Base-by-base conservation (phyloP, 2,329 filamentous ascomycete species). In the Pyrenophora teres region DNA sequence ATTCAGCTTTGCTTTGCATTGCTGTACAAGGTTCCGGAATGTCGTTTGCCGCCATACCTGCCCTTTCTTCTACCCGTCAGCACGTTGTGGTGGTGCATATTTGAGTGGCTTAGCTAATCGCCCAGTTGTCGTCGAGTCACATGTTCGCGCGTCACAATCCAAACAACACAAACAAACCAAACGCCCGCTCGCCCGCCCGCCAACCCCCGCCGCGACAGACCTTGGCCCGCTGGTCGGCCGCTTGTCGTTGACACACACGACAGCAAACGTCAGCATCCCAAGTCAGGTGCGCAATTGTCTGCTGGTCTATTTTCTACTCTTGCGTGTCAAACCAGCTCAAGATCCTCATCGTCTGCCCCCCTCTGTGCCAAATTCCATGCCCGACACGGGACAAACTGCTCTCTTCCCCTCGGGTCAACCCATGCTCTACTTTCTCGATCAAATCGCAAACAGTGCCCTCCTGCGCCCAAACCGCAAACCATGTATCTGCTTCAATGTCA, bases 121-220 rank as follows among this genome's bases (percentile, higher is more conserved):
- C 12, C 18, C 3, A 43, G 15, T 32, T 39, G 27, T 8, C 40
- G 10, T 23, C 9, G 12, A 36, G 40, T 58, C 56, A 60, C 54
- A 56, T 60, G 58, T 23, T 41, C 25, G 45, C 45, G 48, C 48
- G 52, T 50, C 36, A 38, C 27, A 36, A 49, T 66, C 62, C 65
- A 69, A 70, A 70, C 67, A 67, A 64, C 61, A 59, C 67, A 69
- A 70, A 70, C 27, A 12, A 10, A 30, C 27, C 27, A 30, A 30
- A 30, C 27, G 9, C 27, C 4, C 10, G 25, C 9, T 30, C 25
- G 1, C 6, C 25, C 6, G 10, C 44, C n/a, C 27, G 19, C 60
- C 52, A 39, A 48, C 16, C 41, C 43, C 38, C 36, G 39, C 41
- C 56, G 51, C 50, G 52, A 59, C 40, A 37, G 46, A 38, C 27